phyloP scores from a whole-genome alignment of 441 rosid species.

The Hura crepitans region DNA sequence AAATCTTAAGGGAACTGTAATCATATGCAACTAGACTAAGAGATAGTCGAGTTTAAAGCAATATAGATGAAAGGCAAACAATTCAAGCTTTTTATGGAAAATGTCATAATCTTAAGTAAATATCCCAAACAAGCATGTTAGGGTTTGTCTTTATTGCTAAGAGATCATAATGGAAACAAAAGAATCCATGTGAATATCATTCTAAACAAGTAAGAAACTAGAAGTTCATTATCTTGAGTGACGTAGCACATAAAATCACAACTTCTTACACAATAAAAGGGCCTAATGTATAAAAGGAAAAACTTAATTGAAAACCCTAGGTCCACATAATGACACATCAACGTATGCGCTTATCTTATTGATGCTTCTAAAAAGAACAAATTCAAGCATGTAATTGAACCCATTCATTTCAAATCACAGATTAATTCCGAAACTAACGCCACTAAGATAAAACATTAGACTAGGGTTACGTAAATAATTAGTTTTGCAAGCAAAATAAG shows the following conservation, averaged over 20 bases:
- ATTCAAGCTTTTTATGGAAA: slow-evolving; percentile 14
- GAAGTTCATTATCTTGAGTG: background rate
- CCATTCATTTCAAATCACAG: slow-evolving; percentile 25
- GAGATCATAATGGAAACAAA: slow-evolving; percentile 3
- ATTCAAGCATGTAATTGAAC: slow-evolving; percentile 15
- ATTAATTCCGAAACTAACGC: slow-evolving; percentile 25
- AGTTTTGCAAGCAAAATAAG: slow-evolving; percentile 1
- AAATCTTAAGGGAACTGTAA: slow-evolving; percentile 13
- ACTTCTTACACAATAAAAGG: slow-evolving; percentile 18
- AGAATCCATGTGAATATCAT: slow-evolving; percentile 5
- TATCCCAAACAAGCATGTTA: slow-evolving; percentile 13
- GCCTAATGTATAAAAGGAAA: slow-evolving; percentile 23
- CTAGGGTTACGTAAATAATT: slow-evolving; percentile 49
- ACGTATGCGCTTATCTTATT: slow-evolving; percentile 13
- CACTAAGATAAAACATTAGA: slow-evolving; percentile 24
- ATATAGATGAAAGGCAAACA: background rate
- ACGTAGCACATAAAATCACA: slow-evolving; percentile 63
- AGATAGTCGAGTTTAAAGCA: slow-evolving; percentile 1
- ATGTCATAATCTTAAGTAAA: slow-evolving; percentile 12
- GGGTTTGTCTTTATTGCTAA: slow-evolving; percentile 20
- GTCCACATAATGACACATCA: slow-evolving; percentile 28
- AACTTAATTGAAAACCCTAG: slow-evolving; percentile 50
- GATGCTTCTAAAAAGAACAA: slow-evolving; percentile 22
- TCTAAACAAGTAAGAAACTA: slow-evolving; percentile 17
- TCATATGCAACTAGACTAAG: background rate